Conservation (phyloP, 306 rosid species). For the Hippophae tibetana region DNA sequence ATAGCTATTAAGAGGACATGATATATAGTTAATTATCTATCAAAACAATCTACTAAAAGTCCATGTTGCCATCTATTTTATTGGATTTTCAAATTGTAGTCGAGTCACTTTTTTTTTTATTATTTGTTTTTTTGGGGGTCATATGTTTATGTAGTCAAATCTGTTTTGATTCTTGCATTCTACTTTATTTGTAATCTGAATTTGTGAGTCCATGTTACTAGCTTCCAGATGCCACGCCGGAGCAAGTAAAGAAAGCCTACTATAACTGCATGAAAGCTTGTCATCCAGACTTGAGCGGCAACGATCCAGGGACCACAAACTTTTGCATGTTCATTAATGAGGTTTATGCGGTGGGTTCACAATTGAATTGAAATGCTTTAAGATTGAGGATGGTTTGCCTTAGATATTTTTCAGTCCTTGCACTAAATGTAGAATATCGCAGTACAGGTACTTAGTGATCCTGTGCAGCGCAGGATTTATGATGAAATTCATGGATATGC, state of each 20-base stretch:
- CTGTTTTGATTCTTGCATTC: not conserved
- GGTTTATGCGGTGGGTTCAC: conserved; percentile 61
- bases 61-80: too few relatives aligned
- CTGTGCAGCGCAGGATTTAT: conserved; percentile 84
- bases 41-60: too few relatives aligned
- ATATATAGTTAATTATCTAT: too few relatives aligned
- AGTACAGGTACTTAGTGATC: conserved; percentile 94
- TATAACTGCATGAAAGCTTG: conserved; percentile 94
- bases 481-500: conserved; percentile 95
- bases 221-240: conserved; percentile 91
- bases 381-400: conserved; percentile 8
- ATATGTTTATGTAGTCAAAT: not conserved
- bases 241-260: conserved; percentile 77
- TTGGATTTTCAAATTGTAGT: not conserved
- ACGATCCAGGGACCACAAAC: conserved; percentile 66
- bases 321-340: conserved; percentile 90
- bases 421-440: conserved; percentile 26
- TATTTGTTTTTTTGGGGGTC: too few relatives aligned
- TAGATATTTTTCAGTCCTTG: conserved; percentile 8
- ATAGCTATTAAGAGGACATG: too few relatives aligned
- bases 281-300: conserved; percentile 91
- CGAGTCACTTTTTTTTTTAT: too few relatives aligned
- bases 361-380: conserved; percentile 12
- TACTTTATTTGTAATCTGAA: conserved; percentile 12
- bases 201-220: conserved; percentile 23